Conservation (phyloP, 176 grass and related monocot species). For the Microstegium vimineum region DNA sequence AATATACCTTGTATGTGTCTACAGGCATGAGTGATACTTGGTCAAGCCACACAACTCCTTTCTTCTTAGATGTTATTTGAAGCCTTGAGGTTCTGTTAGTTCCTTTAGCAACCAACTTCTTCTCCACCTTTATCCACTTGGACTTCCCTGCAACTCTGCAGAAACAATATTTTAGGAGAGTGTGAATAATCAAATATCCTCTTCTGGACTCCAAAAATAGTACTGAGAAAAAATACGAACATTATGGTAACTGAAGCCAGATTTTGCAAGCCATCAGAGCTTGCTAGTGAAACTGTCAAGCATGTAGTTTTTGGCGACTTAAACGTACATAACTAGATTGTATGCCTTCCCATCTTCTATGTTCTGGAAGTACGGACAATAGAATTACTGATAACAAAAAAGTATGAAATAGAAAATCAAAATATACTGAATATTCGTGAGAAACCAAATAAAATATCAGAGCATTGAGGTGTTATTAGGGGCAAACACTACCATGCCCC, state of each 20-base stretch:
- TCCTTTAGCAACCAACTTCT: conserved; percentile 24
- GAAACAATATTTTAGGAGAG: background rate
- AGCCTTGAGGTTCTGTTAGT: conserved; percentile 41
- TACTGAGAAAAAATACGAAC: conserved; percentile 36
- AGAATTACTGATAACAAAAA: background rate
- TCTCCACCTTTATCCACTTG: conserved; percentile 38
- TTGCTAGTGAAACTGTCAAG: conserved; percentile 59
- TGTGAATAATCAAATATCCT: background rate
- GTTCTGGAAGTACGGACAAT: conserved; percentile 44
- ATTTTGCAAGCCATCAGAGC: conserved; percentile 50
- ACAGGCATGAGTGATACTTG: conserved; percentile 53
- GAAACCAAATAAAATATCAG: background rate
- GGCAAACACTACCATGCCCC: conserved; percentile 64
- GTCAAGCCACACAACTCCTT: conserved; percentile 46
- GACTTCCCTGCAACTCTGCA: conserved; percentile 17
- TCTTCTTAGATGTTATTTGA: conserved; percentile 35
- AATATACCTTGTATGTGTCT: conserved; percentile 43
- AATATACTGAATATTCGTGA: background rate
- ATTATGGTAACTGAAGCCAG: conserved; percentile 49
- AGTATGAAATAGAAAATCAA: background rate
- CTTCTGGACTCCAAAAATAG: background rate
- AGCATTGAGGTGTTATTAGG: background rate
- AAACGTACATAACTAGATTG: conserved; percentile 57
- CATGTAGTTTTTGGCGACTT: conserved; percentile 38
- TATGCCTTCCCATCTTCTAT: conserved; percentile 78